Evolutionary conservation across 345 rosid species (phyloP), one percentile per base, ranked within the genome.

Genomic region (Alliaria petiolata): DNA sequence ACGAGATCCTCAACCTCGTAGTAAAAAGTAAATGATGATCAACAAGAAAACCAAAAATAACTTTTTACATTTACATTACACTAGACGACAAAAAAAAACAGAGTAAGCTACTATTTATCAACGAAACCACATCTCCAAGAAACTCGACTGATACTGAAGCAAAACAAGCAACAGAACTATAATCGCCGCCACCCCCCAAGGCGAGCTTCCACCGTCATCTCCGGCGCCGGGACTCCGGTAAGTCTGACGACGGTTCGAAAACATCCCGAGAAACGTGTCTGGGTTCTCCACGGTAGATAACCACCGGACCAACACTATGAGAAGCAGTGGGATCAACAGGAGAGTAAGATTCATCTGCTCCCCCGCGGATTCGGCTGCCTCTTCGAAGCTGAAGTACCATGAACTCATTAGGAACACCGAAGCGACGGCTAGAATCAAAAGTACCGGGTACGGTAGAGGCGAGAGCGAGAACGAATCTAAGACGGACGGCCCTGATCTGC

Each of bases 151-250:
- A 65, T 69, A 91, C 63, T 85, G 87, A 65, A 87, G 56, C 85
- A 95, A 73, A 44, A 95, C 69, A 31, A 95, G 87, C 14, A 91
- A 62, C 76, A 95, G 13, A 65, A 89, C 87, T 38, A 95, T 91
- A 30, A 91, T 42, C 54, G 90, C 99, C 12, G 95, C 97, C 70
- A 91, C 99, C 4, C 83, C 88, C 99, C 99, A 93, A 4, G 98
- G 98, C 11, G 95, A 91, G 78, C 85, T 76, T 9, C 97, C 98
- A 68, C 89, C 96, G 4, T 85, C 76, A 52, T 81, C 90, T 2
- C 91, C 77, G 7, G 89, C 87, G 8, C 83, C 67, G 5, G 90
- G 87, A 5, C 2, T 62, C 42, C 57, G 42, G 76, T 85, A 74
- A 51, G 80, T 79, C 43, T 15, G 60, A 43, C 86, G 79, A 49